phyloP scores from a whole-genome alignment of 2,329 filamentous ascomycete species.

The Ophiostoma tasmaniense region DNA sequence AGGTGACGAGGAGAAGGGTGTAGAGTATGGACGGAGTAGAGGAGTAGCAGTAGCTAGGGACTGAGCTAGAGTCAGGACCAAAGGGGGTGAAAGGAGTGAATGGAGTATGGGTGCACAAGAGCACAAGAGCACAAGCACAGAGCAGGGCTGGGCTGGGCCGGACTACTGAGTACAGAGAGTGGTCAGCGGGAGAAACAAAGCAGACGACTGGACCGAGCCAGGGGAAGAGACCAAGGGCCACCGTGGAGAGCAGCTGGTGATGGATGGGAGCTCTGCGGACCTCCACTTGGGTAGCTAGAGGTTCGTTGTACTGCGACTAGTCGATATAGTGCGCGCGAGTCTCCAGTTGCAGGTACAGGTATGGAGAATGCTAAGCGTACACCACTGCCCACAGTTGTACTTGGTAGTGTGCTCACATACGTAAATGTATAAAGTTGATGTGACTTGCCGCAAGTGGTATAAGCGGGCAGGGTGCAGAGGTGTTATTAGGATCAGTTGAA shows the following conservation, averaged over 20 bases:
- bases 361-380: neutral
- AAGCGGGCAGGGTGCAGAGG: neutral
- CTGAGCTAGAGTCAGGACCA: neutral
- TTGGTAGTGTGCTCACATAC: neutral
- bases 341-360: neutral
- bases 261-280: slow-evolving; percentile 14
- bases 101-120: neutral
- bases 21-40: neutral
- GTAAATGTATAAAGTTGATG: slow-evolving; percentile 3
- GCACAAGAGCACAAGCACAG: neutral
- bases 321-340: neutral
- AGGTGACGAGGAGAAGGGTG: slow-evolving; percentile 3
- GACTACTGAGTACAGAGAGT: neutral
- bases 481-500: neutral
- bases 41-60: neutral
- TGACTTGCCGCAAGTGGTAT: neutral
- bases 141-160: neutral
- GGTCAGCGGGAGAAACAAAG: slow-evolving; percentile 16
- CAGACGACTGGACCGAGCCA: slow-evolving; percentile 12
- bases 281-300: slow-evolving; percentile 9
- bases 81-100: neutral
- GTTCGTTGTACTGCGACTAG: neutral
- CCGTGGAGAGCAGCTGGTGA: neutral
- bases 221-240: neutral
- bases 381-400: neutral